Evolutionary conservation across 2,329 filamentous ascomycete species (phyloP).

Genomic region (Anisogramma anomala): DNA sequence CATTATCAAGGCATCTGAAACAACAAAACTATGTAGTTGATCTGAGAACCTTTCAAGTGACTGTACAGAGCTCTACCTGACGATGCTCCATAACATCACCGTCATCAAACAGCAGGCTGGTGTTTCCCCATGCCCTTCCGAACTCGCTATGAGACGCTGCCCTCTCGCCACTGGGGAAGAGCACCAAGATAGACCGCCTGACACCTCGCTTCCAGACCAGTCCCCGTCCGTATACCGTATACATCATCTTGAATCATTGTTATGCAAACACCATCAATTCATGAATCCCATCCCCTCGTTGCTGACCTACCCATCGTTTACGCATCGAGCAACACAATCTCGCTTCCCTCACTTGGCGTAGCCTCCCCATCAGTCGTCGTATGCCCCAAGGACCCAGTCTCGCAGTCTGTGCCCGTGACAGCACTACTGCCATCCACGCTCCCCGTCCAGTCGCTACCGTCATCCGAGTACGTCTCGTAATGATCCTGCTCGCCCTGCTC

Average conservation of each 20-base stretch:
- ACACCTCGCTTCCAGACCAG: not conserved
- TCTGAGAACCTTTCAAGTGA: not conserved
- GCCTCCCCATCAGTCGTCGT: constrained; percentile 6
- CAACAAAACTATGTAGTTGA: not conserved
- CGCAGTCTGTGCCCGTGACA: constrained; percentile 17
- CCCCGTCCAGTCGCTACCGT: constrained; percentile 38
- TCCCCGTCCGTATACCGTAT: not conserved
- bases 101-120: not conserved
- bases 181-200: not conserved
- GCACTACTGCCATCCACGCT: constrained; percentile 24
- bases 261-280: not conserved
- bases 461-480: constrained; percentile 22
- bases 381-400: constrained; percentile 4
- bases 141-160: not conserved
- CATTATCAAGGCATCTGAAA: not conserved
- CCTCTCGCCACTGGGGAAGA: not conserved
- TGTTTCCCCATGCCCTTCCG: not conserved
- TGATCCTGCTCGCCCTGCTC: constrained; percentile 15
- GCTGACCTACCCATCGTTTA: not conserved
- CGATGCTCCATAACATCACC: not conserved
- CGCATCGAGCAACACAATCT: constrained; percentile 17
- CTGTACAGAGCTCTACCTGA: constrained; percentile 1
- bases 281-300: not conserved
- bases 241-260: not conserved
- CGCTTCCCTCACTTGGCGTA: constrained; percentile 9